Evolutionary conservation across 805 yeast species (phyloP), one percentile per base, ranked within the genome.

Genomic region (Kodamaea kaohsiungensis): DNA sequence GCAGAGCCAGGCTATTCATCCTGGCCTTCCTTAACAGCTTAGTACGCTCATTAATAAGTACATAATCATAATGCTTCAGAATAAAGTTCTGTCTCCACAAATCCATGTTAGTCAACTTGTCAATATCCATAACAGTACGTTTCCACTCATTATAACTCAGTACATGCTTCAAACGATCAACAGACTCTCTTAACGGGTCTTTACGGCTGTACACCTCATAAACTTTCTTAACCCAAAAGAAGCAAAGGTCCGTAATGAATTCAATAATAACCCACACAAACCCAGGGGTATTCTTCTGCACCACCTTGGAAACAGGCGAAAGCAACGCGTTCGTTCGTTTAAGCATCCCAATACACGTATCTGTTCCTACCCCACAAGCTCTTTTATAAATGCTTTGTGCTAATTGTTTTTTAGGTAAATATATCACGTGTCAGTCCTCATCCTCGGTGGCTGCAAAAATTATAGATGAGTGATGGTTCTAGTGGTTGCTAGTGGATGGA

Each of bases 71-170:
- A 61, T 87, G 84, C 56, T 80, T 80, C 38, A 93, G 87, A 30
- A 86, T 84, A 60, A 92, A 91, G 65, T 91, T 90, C 58, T 90
- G 89, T 55, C 97, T 77, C 96, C 96, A 76, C 52, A 75, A 61
- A 55, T 76, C 79, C 72, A 73, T 71, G 56, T 70, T 71, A 2
- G 80, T 75, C 46, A 72, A 58, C 51, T 78, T 79, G 71, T 64
- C 85, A 46, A 83, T 85, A 42, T 83, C 79, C 39, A 70, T 59
- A 40, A 76, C 78, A 0, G 82, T 77, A 17, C 68, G 71, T 57
- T 80, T 85, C 93, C 96, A 93, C 54, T 89, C 93, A 40, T 79
- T 82, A 66, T 84, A 89, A 16, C 80, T 78, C 43, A 77, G 73
- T 16, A 87, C 86, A 17, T 70, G 71, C 16, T 79, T 79, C 39